These are phyloP conservation scores for Coemansia sp. DNA, from an alignment of 192 early-diverging fungal genomes.

Conservation along the genomic window DNA sequence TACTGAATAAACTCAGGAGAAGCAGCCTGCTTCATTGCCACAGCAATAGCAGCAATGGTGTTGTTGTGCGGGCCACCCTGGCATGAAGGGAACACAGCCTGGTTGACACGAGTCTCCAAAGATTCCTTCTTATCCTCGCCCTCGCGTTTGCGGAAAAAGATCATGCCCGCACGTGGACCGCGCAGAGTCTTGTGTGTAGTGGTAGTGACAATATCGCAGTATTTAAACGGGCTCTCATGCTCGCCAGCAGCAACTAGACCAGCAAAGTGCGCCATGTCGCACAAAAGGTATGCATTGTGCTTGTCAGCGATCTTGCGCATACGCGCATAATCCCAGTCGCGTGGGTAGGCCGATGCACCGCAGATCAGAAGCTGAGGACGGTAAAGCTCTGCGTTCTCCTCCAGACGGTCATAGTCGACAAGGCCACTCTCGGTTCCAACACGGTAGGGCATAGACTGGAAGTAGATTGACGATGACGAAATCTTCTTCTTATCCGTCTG, in stretches of 20 bases:
- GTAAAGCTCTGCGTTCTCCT: constrained; percentile 91
- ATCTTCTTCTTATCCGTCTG: constrained; percentile 99
- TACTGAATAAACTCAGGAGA: constrained; percentile 91
- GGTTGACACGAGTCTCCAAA: constrained; percentile 93
- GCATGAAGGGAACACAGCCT: constrained; percentile 98
- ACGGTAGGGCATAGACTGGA: constrained; percentile 98
- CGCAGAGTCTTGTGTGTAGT: constrained; percentile 99
- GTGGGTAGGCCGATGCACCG: constrained; percentile 97
- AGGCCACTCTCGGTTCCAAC: constrained; percentile 83
- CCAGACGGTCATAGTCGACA: constrained; percentile 93
- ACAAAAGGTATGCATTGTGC: constrained; percentile 94
- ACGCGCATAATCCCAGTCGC: constrained; percentile 97
- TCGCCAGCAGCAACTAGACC: constrained; percentile 92
- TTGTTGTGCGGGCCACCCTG: constrained; percentile 99
- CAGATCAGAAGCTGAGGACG: constrained; percentile 98
- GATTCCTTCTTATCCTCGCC: constrained; percentile 76
- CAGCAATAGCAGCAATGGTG: constrained; percentile 98
- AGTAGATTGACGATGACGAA: constrained; percentile 99
- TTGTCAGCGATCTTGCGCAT: constrained; percentile 96
- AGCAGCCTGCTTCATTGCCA: constrained; percentile 96
- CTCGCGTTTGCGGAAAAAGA: constrained; percentile 90
- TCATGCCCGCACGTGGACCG: constrained; percentile 97
- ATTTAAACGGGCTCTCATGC: constrained; percentile 91
- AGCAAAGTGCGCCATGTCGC: constrained; percentile 98
- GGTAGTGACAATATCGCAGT: constrained; percentile 98